These are phyloP conservation scores for Coniochaeta pulveracea DNA, from an alignment of 2,329 filamentous ascomycete species.

Conservation along the genomic window DNA sequence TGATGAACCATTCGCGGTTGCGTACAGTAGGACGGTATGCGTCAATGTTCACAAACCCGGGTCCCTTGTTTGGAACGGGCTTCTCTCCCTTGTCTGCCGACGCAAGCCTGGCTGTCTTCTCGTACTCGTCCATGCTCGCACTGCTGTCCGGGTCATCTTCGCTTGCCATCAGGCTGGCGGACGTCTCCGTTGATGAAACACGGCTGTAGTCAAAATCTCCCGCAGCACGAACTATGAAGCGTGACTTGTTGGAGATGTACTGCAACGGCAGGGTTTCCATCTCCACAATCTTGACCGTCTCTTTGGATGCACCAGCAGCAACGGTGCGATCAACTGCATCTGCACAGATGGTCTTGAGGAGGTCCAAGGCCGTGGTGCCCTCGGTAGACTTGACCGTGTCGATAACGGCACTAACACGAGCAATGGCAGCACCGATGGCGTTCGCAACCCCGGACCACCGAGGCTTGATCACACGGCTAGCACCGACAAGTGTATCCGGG, in stretches of 20 bases:
- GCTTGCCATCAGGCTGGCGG: neutral
- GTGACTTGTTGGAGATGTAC: constrained; percentile 41
- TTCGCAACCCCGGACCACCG: constrained; percentile 50
- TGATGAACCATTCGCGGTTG: constrained; percentile 44
- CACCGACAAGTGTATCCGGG: constrained; percentile 41
- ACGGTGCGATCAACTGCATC: constrained; percentile 32
- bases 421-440: constrained; percentile 53
- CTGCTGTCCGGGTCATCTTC: constrained; percentile 1
- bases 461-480: constrained; percentile 43
- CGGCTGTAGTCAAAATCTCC: constrained; percentile 41
- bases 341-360: constrained; percentile 24
- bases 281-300: constrained; percentile 36
- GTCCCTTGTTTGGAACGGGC: constrained; percentile 6
- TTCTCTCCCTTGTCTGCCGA: too few species aligned
- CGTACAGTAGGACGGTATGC: constrained; percentile 36
- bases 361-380: constrained; percentile 22
- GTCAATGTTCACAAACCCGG: constrained; percentile 15
- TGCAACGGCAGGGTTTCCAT: constrained; percentile 42
- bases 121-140: constrained; percentile 14
- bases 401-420: constrained; percentile 42
- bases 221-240: constrained; percentile 46
- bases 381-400: constrained; percentile 39
- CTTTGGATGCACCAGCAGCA: constrained; percentile 29
- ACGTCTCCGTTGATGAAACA: neutral
- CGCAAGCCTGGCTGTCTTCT: constrained; percentile 11